Percentiles rank a stretch among this genome's conserved stretches.
phyloP scores from a whole-genome alignment of 23 red algal species.

The Gracilaria caudata region DNA sequence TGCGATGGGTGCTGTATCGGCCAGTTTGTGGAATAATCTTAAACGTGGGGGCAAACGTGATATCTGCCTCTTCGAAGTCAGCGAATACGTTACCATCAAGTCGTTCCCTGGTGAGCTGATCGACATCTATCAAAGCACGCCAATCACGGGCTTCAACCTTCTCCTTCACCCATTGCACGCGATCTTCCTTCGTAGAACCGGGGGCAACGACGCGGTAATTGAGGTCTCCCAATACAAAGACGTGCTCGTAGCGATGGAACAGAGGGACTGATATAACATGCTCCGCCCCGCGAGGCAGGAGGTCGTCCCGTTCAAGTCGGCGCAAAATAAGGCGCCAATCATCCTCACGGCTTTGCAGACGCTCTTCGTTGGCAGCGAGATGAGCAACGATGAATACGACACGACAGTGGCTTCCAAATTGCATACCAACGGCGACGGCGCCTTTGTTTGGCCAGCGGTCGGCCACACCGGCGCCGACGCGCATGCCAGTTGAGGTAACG shows the following conservation, averaged over 20 bases:
- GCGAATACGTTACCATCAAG: conserved; percentile 80
- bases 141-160: conserved; percentile 67
- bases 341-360: conserved; percentile 48
- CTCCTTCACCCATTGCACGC: conserved; percentile 70
- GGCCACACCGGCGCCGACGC: conserved; percentile 53
- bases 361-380: conserved; percentile 77
- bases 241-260: conserved; percentile 75
- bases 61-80: conserved; percentile 85
- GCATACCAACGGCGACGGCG: conserved; percentile 66
- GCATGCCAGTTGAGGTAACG: conserved; percentile 40
- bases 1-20: conserved; percentile 49
- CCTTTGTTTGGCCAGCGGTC: conserved; percentile 88
- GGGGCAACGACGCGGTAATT: conserved; percentile 91
- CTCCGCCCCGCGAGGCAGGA: conserved; percentile 20
- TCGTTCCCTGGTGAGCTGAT: conserved; percentile 79
- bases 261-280: conserved; percentile 53
- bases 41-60: conserved; percentile 93
- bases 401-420: conserved; percentile 30
- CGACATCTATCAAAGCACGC: conserved; percentile 58
- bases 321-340: conserved; percentile 60
- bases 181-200: conserved; percentile 45
- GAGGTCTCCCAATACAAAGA: conserved; percentile 95
- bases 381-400: conserved; percentile 77
- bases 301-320: conserved; percentile 43
- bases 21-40: conserved; percentile 66